Conservation (phyloP, 1,139 yeast species). For the Yamadazyma mexicana region DNA sequence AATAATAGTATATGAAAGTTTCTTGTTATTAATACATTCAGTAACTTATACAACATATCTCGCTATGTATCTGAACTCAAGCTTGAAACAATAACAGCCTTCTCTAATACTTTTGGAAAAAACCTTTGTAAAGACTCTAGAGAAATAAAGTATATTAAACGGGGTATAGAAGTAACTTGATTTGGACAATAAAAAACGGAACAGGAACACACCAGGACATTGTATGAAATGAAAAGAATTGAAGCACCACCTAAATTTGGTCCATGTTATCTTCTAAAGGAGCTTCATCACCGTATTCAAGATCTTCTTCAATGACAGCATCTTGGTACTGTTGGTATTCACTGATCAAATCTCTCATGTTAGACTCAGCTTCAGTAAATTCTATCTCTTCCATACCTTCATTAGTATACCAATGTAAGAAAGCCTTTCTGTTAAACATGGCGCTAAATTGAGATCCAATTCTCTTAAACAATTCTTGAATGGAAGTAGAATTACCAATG, state of each 20-base stretch:
- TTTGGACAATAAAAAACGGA: slow-evolving; percentile 2
- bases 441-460: slow-evolving; percentile 88
- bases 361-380: slow-evolving; percentile 82
- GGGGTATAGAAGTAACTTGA: slow-evolving; percentile 5
- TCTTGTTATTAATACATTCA: slow-evolving; percentile 5
- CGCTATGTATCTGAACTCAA: not conserved
- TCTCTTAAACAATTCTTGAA: slow-evolving; percentile 87
- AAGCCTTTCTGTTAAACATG: slow-evolving; percentile 92
- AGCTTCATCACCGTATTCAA: slow-evolving; percentile 67
- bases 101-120: no score
- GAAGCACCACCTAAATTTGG: slow-evolving; percentile 17
- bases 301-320: slow-evolving; percentile 70
- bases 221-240: not conserved
- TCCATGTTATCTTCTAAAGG: slow-evolving; percentile 57
- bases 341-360: slow-evolving; percentile 82
- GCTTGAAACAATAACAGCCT: no score
- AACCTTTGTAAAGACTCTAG: no score
- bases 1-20: no score
- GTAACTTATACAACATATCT: not conserved
- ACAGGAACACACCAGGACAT: slow-evolving; percentile 3
- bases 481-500: slow-evolving; percentile 89
- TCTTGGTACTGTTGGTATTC: slow-evolving; percentile 94
- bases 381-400: slow-evolving; percentile 97
- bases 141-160: slow-evolving; percentile 3
- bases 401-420: slow-evolving; percentile 92